These are phyloP conservation scores for Schrenkiella parvula DNA, from an alignment of 345 rosid genomes.

Conservation along the genomic window DNA sequence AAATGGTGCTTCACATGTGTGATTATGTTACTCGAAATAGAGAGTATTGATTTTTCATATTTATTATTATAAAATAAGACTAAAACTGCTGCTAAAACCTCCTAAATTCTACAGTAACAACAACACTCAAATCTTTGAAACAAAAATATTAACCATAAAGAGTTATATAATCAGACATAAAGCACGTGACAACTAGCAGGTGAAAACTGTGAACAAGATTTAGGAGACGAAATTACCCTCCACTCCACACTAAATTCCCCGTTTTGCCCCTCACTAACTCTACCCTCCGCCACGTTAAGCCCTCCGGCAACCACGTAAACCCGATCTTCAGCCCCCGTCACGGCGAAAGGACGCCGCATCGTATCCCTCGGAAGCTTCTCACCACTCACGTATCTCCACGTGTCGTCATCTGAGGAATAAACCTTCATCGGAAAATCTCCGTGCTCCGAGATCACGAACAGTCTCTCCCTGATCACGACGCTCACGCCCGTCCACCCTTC, in stretches of 20 bases:
- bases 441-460: conserved; percentile 64
- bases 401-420: conserved; percentile 40
- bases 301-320: conserved; percentile 55
- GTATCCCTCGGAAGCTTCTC: conserved; percentile 43
- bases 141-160: neutral
- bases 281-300: conserved; percentile 55
- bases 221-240: conserved; percentile 43
- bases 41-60: too few species aligned
- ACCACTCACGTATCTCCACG: conserved; percentile 59
- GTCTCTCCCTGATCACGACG: conserved; percentile 37
- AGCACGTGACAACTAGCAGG: conserved; percentile 62
- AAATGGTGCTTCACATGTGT: too few species aligned
- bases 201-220: conserved; percentile 36
- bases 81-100: too few species aligned
- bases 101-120: too few species aligned
- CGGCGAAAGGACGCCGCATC: conserved; percentile 54
- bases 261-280: conserved; percentile 25
- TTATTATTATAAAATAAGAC: too few species aligned
- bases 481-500: conserved; percentile 76
- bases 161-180: conserved; percentile 30
- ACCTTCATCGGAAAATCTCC: conserved; percentile 66
- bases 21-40: too few species aligned
- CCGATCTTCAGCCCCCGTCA: conserved; percentile 40
- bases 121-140: neutral
- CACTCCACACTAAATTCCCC: conserved; percentile 41